Evolutionary conservation across 2,329 filamentous ascomycete species (phyloP), one percentile per base, ranked within the genome.

Genomic region (Xylaria sp.): DNA sequence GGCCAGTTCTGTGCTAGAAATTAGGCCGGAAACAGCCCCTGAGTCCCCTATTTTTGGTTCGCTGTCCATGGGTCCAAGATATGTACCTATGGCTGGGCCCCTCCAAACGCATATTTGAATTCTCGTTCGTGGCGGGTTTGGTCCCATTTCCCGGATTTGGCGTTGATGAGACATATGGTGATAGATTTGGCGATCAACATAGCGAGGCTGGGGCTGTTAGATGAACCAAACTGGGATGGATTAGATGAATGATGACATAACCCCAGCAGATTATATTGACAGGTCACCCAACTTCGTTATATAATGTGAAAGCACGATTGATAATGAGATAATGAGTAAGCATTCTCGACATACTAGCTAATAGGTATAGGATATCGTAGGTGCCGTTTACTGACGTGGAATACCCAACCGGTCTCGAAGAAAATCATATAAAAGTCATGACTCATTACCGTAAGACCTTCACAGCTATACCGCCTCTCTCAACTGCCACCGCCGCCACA

Each of bases 401-500:
- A 24, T 39, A 21, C 36, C 51, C 19, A 27, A 19, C n/a, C 12
- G 32, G 32, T 45, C 6, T 21, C 21, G 11, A 32, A 30, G 4
- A 53, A 39, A 48, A 36, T 47, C 3, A 50, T 39, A 39, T 32
- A 27, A 60, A 32, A 64, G 1, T 36, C 55, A 36, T 59, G 17
- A 50, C 36, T 24, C 30, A 12, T 58, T 6, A 17, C 42, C 8
- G 27, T 4, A 8, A 42, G 14, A 55, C 39, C 12, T 32, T 53
- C 4, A 8, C 9, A 24, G 27, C 54, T 36, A 8, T 1, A 36
- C 3, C 8, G 8, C 24, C 9, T 14, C 45, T 21, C 8, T 36
- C 9, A 47, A n/a, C n/a, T n/a, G 47, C 61, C 48, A 8, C 58
- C 42, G 11, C 55, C 56, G 30, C 57, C 72, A 47, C 74, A 71